These are phyloP conservation scores for Glonium stellatum DNA, from an alignment of 495 filamentous ascomycete species.

Conservation along the genomic window DNA sequence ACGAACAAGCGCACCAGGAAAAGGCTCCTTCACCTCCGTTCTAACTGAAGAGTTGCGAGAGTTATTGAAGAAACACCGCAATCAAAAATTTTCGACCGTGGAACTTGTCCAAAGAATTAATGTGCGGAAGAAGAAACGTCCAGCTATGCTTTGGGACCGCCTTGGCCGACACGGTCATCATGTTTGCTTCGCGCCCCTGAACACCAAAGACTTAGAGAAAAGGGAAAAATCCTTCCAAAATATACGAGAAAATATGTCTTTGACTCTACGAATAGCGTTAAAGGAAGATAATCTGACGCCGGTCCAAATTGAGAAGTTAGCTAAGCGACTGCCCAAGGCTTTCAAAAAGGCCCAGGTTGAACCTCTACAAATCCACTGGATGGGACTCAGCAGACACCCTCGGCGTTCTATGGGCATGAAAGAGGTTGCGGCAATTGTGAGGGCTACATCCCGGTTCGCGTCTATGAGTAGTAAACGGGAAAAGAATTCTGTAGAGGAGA, in stretches of 20 bases:
- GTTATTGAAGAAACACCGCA: slow-evolving; percentile 9
- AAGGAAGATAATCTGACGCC: slow-evolving; percentile 9
- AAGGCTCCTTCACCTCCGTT: slow-evolving; percentile 16
- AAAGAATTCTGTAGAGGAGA: no score
- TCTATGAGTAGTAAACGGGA: no score
- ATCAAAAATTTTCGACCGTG: slow-evolving; percentile 18
- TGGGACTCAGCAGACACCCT: not conserved
- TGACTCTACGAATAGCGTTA: not conserved
- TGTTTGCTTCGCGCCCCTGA: not conserved
- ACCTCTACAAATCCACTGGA: slow-evolving; percentile 20
- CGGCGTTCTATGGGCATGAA: no score
- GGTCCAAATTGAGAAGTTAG: slow-evolving; percentile 17
- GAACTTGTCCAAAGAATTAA: slow-evolving; percentile 22
- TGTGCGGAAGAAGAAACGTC: not conserved
- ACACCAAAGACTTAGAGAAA: not conserved
- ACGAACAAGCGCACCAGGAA: slow-evolving; percentile 6
- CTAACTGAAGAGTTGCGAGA: slow-evolving; percentile 15
- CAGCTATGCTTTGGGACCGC: not conserved
- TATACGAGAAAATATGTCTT: not conserved
- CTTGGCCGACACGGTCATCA: not conserved
- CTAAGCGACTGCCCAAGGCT: slow-evolving; percentile 12
- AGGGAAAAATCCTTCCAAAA: not conserved
- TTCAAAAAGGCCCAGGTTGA: slow-evolving; percentile 16
- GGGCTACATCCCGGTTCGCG: no score
- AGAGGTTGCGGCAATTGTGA: no score